Conservation (phyloP, 257 asterid genomes). For the Solanum tacnaense region DNA sequence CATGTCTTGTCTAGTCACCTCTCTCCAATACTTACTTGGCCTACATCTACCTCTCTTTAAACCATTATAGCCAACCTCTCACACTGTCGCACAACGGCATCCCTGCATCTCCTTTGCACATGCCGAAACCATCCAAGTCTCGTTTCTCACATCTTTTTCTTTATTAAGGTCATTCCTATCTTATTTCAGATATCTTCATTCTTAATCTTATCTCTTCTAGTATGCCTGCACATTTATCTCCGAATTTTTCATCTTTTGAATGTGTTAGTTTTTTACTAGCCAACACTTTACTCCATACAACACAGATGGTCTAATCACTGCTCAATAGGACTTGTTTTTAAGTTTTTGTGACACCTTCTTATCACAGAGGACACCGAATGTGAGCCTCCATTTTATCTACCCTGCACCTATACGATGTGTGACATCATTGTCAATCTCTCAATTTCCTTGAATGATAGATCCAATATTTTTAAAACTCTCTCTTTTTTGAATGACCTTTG, state of each 20-base stretch:
- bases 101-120: background rate
- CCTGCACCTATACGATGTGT: background rate
- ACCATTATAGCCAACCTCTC: background rate
- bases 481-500: background rate
- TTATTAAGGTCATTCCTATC: background rate
- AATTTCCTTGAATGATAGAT: background rate
- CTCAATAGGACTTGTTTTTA: background rate
- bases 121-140: background rate
- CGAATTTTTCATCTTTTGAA: background rate
- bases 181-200: background rate
- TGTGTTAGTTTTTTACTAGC: background rate
- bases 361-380: background rate
- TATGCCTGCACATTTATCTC: background rate
- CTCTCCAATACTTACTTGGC: background rate
- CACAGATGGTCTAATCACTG: background rate
- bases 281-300: background rate
- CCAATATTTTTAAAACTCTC: background rate
- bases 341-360: background rate
- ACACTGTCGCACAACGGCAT: background rate
- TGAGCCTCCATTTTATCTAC: background rate
- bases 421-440: too few relatives aligned
- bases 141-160: background rate
- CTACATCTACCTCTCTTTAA: too few relatives aligned
- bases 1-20: background rate
- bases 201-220: background rate